Evolutionary conservation across 73 alveolate genomes (phyloP).

Genomic region (Tetrahymena elliotti): DNA sequence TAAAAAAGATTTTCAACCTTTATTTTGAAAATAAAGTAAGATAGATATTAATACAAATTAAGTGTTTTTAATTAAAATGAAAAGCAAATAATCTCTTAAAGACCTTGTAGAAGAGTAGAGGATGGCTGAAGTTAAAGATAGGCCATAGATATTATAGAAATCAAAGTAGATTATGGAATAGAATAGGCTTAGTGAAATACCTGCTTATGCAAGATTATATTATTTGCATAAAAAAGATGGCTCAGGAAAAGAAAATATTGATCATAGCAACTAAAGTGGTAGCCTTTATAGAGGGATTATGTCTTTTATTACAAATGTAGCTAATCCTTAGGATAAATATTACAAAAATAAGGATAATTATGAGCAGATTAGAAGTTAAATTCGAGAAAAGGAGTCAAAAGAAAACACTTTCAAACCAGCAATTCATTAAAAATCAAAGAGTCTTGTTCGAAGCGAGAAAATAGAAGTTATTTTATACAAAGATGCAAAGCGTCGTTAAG

Average conservation of each 20-base stretch:
- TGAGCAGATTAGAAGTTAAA: neutral
- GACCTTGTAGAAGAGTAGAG: neutral
- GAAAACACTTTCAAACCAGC: constrained; percentile 17
- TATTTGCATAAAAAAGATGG: neutral
- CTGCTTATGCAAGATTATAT: neutral
- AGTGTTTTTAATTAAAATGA: neutral
- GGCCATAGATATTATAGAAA: neutral
- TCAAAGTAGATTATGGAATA: neutral
- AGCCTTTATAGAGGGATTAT: neutral
- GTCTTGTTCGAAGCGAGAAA: neutral
- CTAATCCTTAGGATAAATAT: neutral
- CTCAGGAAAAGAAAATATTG: neutral
- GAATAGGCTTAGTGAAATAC: neutral
- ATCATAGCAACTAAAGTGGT: neutral
- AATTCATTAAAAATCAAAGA: constrained; percentile 24
- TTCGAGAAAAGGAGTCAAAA: neutral
- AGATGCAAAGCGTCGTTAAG: constrained; percentile 26
- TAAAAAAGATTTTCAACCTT: neutral
- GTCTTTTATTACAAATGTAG: neutral
- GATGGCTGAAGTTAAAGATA: neutral
- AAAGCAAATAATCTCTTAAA: neutral
- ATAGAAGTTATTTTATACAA: constrained; percentile 1
- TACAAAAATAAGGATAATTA: neutral
- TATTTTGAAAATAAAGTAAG: neutral
- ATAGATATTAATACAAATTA: neutral